Evolutionary conservation across 768 basidiomycete species (phyloP).

Genomic region (Agaricus subrufescens): DNA sequence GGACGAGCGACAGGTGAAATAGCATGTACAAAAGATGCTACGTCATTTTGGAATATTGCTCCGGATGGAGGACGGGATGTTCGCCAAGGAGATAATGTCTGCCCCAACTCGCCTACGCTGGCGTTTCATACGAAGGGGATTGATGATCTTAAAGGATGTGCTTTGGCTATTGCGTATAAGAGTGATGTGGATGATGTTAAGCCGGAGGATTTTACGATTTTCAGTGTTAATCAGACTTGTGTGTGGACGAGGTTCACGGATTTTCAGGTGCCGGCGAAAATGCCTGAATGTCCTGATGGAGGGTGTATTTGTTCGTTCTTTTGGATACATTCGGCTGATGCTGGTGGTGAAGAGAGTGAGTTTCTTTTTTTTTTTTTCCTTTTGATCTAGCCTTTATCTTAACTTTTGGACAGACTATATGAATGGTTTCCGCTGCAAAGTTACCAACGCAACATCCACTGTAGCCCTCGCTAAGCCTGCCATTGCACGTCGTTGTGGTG

Average conservation of each 20-base stretch:
- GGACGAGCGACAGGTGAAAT: slow-evolving; percentile 48
- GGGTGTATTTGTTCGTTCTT: slow-evolving; percentile 70
- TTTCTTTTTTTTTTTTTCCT: background rate
- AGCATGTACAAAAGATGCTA: slow-evolving; percentile 56
- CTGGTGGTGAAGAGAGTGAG: slow-evolving; percentile 62
- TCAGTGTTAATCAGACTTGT: slow-evolving; percentile 72
- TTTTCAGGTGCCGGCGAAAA: slow-evolving; percentile 59
- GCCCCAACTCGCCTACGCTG: slow-evolving; percentile 37
- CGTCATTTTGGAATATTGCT: slow-evolving; percentile 42
- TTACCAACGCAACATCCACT: slow-evolving; percentile 48
- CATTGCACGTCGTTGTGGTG: slow-evolving; percentile 62
- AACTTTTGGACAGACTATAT: slow-evolving; percentile 48
- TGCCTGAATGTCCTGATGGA: slow-evolving; percentile 64
- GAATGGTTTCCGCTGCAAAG: slow-evolving; percentile 69
- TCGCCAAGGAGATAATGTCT: slow-evolving; percentile 42
- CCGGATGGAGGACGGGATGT: slow-evolving; percentile 51
- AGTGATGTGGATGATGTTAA: slow-evolving; percentile 48
- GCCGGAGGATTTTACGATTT: slow-evolving; percentile 68
- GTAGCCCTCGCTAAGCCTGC: slow-evolving; percentile 50
- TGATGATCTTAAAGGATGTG: slow-evolving; percentile 57
- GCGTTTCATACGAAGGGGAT: slow-evolving; percentile 54
- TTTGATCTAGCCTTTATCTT: background rate
- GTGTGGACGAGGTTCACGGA: slow-evolving; percentile 69
- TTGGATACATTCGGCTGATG: slow-evolving; percentile 64
- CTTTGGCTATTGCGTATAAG: slow-evolving; percentile 75